Evolutionary conservation across 1,139 yeast species (phyloP).

Genomic region (Candida albicans): DNA sequence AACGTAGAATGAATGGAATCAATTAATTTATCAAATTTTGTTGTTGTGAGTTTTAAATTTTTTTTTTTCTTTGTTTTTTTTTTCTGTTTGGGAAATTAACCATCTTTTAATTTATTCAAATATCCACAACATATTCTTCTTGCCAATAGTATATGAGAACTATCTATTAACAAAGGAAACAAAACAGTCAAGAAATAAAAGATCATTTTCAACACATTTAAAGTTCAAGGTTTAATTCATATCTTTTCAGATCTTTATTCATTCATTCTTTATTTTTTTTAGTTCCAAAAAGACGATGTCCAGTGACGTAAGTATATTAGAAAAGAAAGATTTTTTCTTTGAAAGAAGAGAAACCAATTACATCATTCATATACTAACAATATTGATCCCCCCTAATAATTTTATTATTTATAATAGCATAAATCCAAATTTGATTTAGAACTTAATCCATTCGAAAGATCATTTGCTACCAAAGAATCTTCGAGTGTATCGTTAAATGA

Average conservation of each 20-base stretch:
- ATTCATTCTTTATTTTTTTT: slow-evolving; percentile 1
- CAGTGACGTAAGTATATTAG: slow-evolving; percentile 15
- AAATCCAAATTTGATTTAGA: slow-evolving; percentile 72
- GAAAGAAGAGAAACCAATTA: not conserved
- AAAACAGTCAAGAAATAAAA: no score
- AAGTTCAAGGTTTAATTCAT: not conserved
- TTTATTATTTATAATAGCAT: slow-evolving; percentile 24
- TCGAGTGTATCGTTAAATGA: slow-evolving; percentile 8
- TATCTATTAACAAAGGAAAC: no score
- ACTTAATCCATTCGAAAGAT: slow-evolving; percentile 93
- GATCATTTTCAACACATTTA: no score
- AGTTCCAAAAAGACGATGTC: slow-evolving; percentile 12
- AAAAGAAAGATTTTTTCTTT: slow-evolving; percentile 1
- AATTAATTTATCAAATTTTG: not conserved
- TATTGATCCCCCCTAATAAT: slow-evolving; percentile 19
- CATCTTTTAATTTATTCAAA: no score
- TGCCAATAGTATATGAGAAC: no score
- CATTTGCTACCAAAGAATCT: slow-evolving; percentile 67
- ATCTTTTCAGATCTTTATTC: not conserved
- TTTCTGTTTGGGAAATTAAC: no score
- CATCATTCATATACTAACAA: slow-evolving; percentile 1
- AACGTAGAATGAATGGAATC: not conserved
- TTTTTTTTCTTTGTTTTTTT: no score
- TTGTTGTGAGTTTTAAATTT: no score
- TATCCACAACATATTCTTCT: no score